Evolutionary conservation across 371 early-diverging fungal species (phyloP).

Genomic region (Mortierella sp.): DNA sequence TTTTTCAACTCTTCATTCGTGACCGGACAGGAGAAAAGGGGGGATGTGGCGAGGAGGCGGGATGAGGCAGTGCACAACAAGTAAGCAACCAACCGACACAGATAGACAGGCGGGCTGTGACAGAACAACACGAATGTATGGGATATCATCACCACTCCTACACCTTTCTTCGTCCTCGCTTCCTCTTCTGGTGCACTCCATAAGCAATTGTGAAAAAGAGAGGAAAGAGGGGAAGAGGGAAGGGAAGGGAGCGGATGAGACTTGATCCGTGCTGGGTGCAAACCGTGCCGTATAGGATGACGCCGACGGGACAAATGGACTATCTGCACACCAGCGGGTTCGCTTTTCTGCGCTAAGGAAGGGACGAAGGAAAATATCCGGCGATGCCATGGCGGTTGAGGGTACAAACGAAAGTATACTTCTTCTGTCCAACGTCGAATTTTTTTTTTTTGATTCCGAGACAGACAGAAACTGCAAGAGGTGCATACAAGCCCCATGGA

Average conservation of each 20-base stretch:
- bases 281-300: not conserved
- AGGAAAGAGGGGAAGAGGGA: not conserved
- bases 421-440: not conserved
- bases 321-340: not conserved
- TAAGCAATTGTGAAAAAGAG: not conserved
- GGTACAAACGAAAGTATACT: not conserved
- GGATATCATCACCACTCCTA: not conserved
- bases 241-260: not conserved
- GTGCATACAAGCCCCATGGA: not conserved
- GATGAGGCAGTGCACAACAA: conserved; percentile 5
- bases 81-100: not conserved
- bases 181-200: not conserved
- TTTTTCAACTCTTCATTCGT: not conserved
- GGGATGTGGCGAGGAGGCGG: not conserved
- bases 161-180: not conserved
- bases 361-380: not conserved
- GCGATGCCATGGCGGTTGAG: not conserved
- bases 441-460: not conserved
- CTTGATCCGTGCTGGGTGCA: not conserved
- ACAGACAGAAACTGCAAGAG: not conserved
- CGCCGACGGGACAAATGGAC: not conserved
- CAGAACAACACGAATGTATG: not conserved
- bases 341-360: not conserved
- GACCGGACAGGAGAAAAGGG: not conserved
- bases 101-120: not conserved